Percentiles rank a stretch among this genome's conserved stretches.
Evolutionary conservation across 208 protist genomes (phyloP).

Genomic region (Trypanosoma platydactyli): DNA sequence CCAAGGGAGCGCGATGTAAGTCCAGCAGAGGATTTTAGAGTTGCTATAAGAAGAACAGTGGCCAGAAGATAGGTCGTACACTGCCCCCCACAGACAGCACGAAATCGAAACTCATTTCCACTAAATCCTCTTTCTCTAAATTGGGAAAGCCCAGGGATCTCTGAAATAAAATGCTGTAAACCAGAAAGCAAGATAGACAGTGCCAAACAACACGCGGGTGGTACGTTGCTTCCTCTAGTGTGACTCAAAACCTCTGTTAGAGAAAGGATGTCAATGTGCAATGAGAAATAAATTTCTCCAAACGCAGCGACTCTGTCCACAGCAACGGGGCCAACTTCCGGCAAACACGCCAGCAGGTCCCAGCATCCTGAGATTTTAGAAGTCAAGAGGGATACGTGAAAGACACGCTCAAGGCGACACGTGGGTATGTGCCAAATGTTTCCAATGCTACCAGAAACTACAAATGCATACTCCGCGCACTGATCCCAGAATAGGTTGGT

Average conservation of each 20-base stretch:
- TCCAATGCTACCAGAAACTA: slow-evolving; percentile 43
- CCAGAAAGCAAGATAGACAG: slow-evolving; percentile 25
- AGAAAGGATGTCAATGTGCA: slow-evolving; percentile 20
- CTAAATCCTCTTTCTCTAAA: slow-evolving; percentile 2
- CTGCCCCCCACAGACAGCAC: slow-evolving; percentile 14
- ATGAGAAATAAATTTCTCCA: slow-evolving; percentile 26
- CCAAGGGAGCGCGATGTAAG: not conserved
- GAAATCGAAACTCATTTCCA: slow-evolving; percentile 5
- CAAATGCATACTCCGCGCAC: slow-evolving; percentile 52
- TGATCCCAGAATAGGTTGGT: slow-evolving; percentile 56
- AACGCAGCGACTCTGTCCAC: slow-evolving; percentile 25
- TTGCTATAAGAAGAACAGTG: slow-evolving; percentile 15
- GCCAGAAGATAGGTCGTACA: slow-evolving; percentile 22
- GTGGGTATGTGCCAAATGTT: slow-evolving; percentile 85
- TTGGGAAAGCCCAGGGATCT: not conserved
- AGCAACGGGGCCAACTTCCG: slow-evolving; percentile 8
- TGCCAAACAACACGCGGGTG: slow-evolving; percentile 8
- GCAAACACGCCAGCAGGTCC: slow-evolving; percentile 19
- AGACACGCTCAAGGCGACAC: slow-evolving; percentile 63
- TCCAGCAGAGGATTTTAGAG: slow-evolving; percentile 2
- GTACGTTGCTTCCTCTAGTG: not conserved
- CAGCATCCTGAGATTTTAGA: not conserved
- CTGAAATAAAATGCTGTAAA: not conserved
- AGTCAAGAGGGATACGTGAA: slow-evolving; percentile 6
- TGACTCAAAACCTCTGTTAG: slow-evolving; percentile 23